These are phyloP conservation scores for Aspergillus fumigatiaffinis DNA, from an alignment of 2,329 filamentous ascomycete species.

Conservation along the genomic window DNA sequence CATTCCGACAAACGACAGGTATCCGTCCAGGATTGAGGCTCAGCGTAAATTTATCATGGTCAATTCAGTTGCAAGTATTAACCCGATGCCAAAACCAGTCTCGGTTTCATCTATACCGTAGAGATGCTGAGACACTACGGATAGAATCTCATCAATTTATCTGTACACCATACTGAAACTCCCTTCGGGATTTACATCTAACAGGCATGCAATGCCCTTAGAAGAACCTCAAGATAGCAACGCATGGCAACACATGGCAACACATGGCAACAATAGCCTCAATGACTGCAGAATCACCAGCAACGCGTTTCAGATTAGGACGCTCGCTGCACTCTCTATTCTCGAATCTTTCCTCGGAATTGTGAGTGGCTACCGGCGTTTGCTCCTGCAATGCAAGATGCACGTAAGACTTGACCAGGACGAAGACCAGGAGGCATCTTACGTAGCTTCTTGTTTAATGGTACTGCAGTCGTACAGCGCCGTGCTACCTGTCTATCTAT, in stretches of 20 bases:
- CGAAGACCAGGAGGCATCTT: background rate
- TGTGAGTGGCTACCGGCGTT: background rate
- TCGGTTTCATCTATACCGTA: background rate
- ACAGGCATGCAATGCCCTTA: background rate
- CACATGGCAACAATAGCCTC: background rate
- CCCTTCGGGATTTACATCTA: background rate
- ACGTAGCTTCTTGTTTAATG: background rate
- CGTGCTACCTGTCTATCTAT: background rate
- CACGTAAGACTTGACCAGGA: background rate
- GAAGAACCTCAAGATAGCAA: background rate
- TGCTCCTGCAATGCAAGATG: background rate
- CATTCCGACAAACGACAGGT: background rate
- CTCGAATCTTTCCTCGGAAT: background rate
- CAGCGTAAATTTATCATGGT: background rate
- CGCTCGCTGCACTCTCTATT: background rate
- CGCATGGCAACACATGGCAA: too few relatives aligned
- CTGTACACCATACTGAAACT: background rate
- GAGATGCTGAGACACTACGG: too few relatives aligned
- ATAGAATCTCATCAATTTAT: too few relatives aligned
- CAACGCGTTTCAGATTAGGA: background rate
- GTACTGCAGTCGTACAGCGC: background rate
- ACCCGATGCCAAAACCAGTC: background rate
- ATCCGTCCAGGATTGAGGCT: background rate
- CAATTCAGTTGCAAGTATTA: background rate
- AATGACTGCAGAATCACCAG: background rate